A percentile compares a stretch with the other conserved stretches of the same genome.
These are phyloP conservation scores for Cladosporium colombiae DNA, from an alignment of 2,329 filamentous ascomycete genomes.

Conservation along the genomic window DNA sequence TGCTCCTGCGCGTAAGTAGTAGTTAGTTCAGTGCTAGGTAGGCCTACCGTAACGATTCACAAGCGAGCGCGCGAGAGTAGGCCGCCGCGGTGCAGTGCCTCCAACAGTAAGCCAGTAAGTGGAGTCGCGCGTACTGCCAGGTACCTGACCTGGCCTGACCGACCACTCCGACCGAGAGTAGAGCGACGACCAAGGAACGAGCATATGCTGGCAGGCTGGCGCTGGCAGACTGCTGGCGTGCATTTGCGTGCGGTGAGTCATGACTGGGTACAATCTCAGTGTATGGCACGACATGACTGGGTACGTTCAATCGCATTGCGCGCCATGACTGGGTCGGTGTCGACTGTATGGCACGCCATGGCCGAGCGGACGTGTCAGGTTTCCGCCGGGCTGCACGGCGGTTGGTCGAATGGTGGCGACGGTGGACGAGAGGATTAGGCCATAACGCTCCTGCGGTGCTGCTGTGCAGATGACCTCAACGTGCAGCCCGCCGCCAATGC, in stretches of 20 bases:
- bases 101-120: neutral
- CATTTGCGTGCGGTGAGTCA: neutral
- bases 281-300: neutral
- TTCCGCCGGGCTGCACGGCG: neutral
- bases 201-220: neutral
- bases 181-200: neutral
- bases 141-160: neutral
- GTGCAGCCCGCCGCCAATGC: constrained; percentile 8
- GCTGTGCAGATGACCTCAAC: constrained; percentile 12
- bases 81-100: neutral
- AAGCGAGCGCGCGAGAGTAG: neutral
- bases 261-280: neutral
- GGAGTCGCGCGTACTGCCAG: neutral
- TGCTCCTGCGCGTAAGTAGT: neutral
- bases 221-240: neutral
- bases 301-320: neutral
- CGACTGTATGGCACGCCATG: neutral
- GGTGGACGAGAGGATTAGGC: neutral
- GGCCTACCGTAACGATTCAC: neutral
- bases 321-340: neutral
- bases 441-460: neutral
- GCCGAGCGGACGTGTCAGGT: constrained; percentile 11
- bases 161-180: neutral
- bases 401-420: neutral
- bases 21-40: neutral